These are phyloP conservation scores for Ensete ventricosum DNA, from an alignment of 176 grass and related monocot genomes.

Conservation along the genomic window DNA sequence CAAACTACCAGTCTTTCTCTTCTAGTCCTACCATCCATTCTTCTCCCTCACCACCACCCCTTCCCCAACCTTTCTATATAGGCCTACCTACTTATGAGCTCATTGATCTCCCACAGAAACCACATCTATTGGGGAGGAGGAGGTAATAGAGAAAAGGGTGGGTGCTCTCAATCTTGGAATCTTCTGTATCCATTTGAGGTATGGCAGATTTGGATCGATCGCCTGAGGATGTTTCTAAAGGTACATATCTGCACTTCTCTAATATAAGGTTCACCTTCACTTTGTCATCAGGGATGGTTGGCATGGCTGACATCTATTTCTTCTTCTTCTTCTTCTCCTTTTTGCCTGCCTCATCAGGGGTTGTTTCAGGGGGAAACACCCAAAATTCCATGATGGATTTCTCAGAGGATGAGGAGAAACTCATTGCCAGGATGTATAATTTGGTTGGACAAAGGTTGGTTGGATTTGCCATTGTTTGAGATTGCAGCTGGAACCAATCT, in stretches of 20 bases:
- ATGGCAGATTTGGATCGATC: slow-evolving; percentile 23
- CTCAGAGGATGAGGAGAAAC: slow-evolving; percentile 31
- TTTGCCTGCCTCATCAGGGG: neutral
- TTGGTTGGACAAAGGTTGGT: slow-evolving; percentile 42
- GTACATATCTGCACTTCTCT: neutral
- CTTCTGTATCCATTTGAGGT: neutral
- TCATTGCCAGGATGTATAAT: slow-evolving; percentile 41
- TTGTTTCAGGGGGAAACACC: slow-evolving; percentile 12
- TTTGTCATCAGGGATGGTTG: neutral
- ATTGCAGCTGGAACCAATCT: neutral
- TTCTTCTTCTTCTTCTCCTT: no score
- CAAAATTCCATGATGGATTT: slow-evolving; percentile 31
- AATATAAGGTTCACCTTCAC: neutral
- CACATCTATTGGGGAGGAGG: no score
- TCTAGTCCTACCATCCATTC: slow-evolving; percentile 29
- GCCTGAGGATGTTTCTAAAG: slow-evolving; percentile 24
- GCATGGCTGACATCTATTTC: neutral
- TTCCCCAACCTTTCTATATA: neutral
- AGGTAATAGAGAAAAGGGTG: neutral
- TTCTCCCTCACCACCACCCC: no score
- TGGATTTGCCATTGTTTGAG: neutral
- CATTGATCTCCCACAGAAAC: neutral
- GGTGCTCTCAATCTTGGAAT: neutral
- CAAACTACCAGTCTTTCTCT: slow-evolving; percentile 9
- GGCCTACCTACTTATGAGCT: slow-evolving; percentile 1